Evolutionary conservation across 306 rosid species (phyloP), one percentile per base, ranked within the genome.

Genomic region (Delonix regia): DNA sequence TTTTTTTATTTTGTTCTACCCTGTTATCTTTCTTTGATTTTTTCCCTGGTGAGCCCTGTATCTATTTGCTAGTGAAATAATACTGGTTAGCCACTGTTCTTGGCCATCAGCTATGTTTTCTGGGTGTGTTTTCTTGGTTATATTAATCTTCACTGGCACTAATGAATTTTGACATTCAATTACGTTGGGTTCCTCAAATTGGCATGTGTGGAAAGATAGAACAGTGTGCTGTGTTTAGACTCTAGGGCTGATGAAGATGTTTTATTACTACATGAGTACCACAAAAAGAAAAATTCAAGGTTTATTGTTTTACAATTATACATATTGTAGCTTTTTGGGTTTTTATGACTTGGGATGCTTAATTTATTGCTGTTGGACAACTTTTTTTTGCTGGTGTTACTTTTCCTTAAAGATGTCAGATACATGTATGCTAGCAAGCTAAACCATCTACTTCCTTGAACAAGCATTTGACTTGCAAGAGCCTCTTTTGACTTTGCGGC

Each of bases 351-450:
- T 74, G 66, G 75, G 53, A 38, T 85, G 53, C 56, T 77, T 69
- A 18, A 65, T 41, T 55, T 63, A 36, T 78, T 83, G 71, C 75
- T 52, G 28, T 44, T 80, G 53, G 81, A 57, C 62, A 73, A 19
- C 38, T n/a, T 22, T 78, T 74, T 34, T 74, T 65, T 78, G n/a
- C n/a, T n/a, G n/a, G n/a, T n/a, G n/a, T n/a, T 85, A 80, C 63
- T 69, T 78, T 82, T 86, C 92, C 92, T 90, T 89, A 83, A 78
- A 53, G 61, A 62, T 80, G 19, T 72, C 78, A 95, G 99, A 89
- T 95, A 95, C 82, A 88, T 87, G 77, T 91, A 89, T 79, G 82
- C 93, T 84, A 95, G 98, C 97, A 95, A 83, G 87, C 87, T 95
- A 82, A n/a, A 90, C 94, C 69, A 91, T 95, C 80, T 89, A 87